phyloP scores from a whole-genome alignment of 2,329 filamentous ascomycete genomes.

The Cryphonectria carpinicola region DNA sequence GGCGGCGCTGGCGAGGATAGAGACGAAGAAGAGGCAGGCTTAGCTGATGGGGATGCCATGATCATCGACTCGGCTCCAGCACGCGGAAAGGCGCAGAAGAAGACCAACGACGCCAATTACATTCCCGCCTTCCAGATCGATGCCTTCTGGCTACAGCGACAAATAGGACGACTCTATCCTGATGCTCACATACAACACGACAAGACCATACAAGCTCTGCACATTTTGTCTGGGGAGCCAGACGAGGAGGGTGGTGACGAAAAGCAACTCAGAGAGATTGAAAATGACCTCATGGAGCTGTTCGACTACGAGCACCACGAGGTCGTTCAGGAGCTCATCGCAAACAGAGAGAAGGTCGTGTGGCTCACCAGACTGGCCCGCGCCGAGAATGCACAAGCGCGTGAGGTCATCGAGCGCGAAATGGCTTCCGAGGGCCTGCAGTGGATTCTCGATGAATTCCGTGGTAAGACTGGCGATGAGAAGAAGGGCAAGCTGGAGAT shows the following conservation, averaged over 20 bases:
- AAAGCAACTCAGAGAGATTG: conserved; percentile 86
- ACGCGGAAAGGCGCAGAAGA: conserved; percentile 49
- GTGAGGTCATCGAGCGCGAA: conserved; percentile 79
- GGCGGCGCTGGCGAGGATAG: conserved; percentile 53
- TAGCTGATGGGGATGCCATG: conserved; percentile 74
- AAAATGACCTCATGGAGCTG: conserved; percentile 97
- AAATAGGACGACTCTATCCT: conserved; percentile 84
- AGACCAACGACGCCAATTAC: conserved; percentile 60
- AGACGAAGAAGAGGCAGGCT: conserved; percentile 53
- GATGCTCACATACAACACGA: conserved; percentile 93
- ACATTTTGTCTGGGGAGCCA: conserved; percentile 77
- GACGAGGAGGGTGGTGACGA: conserved; percentile 76
- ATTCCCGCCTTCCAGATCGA: conserved; percentile 90
- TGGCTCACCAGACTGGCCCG: conserved; percentile 90
- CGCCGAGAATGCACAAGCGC: conserved; percentile 78
- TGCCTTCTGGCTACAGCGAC: conserved; percentile 94
- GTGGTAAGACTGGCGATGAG: conserved; percentile 68
- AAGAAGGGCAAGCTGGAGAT: conserved; percentile 77
- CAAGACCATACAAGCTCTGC: conserved; percentile 83
- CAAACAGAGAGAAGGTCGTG: conserved; percentile 90
- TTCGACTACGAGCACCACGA: conserved; percentile 98
- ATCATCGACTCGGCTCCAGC: conserved; percentile 73
- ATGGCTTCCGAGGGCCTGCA: conserved; percentile 89
- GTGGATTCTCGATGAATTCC: conserved; percentile 85
- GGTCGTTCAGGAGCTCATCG: conserved; percentile 85